Base-by-base conservation (phyloP, 164 flowering plant genomes). In the Piper betle region DNA sequence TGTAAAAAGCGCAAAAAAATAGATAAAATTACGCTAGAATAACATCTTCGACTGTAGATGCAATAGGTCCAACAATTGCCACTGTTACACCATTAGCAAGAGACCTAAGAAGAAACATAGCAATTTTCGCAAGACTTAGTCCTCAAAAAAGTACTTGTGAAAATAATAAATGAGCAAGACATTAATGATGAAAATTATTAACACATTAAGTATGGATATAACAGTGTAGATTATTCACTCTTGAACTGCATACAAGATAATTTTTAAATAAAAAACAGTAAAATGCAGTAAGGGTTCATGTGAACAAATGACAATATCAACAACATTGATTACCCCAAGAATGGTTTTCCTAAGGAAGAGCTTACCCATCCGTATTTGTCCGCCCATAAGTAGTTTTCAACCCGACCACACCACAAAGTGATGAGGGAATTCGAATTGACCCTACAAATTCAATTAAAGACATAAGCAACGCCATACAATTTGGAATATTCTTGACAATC, bases 391-490 rank as follows among this genome's bases (percentile, higher is more conserved):
- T 84, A 69, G 96, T 76, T 75, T 93, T 93, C 66, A 90, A 67
- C 65, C 97, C 98, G 62, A 89, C 96, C 18, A 87, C 84, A 61
- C 98, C 97, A 78, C 97, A 93, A 57, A 93, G 92, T n/a, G 97
- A 93, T 62, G 97, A 84, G 69, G 98, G 98, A 65, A 87, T 87
- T 42, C 98, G 88, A 66, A 93, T 38, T 40, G 97, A 93, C 71
- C 98, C 98, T 93, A 90, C 55, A 25, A 37, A 54, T 73, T 25
- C 33, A 5, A 52, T 46, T 61, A 63, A 63, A 57, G 25, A 52
- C 57, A 62, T 20, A 55, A 25, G 2, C 33, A 25, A 25, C 2
- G 33, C 33, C 33, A 25, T 25, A 25, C 33, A 25, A 2, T 25
- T 25, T 25, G 33, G 33, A 25, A 25, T 25, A 25, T 25, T 25